These are phyloP conservation scores for Thamnidium elegans DNA, from an alignment of 192 early-diverging fungal genomes.

Conservation along the genomic window DNA sequence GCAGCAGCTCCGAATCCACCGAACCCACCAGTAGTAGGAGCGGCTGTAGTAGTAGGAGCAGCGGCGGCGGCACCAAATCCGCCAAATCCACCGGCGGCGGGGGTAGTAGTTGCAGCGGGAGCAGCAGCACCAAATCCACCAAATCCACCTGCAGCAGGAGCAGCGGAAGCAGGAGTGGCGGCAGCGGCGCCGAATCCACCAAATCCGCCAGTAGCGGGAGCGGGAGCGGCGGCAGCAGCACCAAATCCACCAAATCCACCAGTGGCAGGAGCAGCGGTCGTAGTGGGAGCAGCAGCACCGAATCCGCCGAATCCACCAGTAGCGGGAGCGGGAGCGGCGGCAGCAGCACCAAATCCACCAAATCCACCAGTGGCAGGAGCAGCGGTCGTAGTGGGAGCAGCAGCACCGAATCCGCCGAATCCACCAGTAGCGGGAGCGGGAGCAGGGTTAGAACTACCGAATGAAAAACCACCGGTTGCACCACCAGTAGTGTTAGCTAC, in stretches of 20 bases:
- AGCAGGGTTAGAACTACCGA: constrained; percentile 30
- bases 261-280: constrained; percentile 23
- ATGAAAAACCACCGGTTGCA: constrained; percentile 25
- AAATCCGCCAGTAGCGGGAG: constrained; percentile 17
- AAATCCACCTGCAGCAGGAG: constrained; percentile 22
- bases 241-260: constrained; percentile 20
- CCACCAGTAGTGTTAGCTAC: constrained; percentile 32
- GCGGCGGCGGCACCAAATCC: constrained; percentile 5
- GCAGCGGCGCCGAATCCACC: constrained; percentile 23
- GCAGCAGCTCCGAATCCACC: constrained; percentile 15
- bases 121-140: constrained; percentile 1
- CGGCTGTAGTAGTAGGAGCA: not conserved
- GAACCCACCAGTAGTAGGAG: constrained; percentile 12
- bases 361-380: constrained; percentile 12
- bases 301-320: constrained; percentile 25
- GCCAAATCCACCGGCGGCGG: not conserved
- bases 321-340: constrained; percentile 13
- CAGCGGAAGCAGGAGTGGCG: constrained; percentile 27
- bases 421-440: constrained; percentile 22
- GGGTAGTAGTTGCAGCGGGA: constrained; percentile 22
- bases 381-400: constrained; percentile 5
- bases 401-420: constrained; percentile 26
- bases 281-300: not conserved
- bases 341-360: constrained; percentile 8
- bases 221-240: constrained; percentile 26